Evolutionary conservation across 331 rosid genomes (phyloP).

Genomic region (Phaseolus coccineus): DNA sequence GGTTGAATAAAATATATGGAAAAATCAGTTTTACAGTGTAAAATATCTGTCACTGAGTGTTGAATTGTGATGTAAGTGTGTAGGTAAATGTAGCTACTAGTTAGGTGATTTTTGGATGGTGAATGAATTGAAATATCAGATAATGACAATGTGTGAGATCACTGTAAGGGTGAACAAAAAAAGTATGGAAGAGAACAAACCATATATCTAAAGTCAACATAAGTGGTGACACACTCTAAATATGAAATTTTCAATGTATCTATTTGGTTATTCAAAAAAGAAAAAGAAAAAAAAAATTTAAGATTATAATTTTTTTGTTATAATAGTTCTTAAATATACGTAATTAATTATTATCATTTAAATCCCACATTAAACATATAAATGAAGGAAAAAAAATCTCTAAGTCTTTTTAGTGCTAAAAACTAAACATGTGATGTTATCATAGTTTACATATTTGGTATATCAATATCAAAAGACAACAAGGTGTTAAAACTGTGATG

Average conservation of each 20-base stretch:
- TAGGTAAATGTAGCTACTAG: background rate
- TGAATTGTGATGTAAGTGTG: slow-evolving; percentile 12
- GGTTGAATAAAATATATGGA: slow-evolving; percentile 17
- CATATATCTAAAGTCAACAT: slow-evolving; percentile 16
- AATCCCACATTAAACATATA: too few relatives aligned
- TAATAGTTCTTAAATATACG: too few relatives aligned
- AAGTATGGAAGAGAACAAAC: background rate
- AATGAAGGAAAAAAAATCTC: too few relatives aligned
- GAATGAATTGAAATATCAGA: slow-evolving; percentile 1
- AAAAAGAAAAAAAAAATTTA: too few relatives aligned
- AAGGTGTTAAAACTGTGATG: background rate
- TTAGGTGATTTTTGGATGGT: slow-evolving; percentile 35
- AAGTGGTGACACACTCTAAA: background rate
- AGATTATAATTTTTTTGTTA: too few relatives aligned
- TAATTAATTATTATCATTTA: too few relatives aligned
- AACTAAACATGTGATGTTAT: background rate
- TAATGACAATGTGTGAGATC: slow-evolving; percentile 15
- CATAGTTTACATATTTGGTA: background rate
- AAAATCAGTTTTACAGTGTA: background rate
- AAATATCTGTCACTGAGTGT: slow-evolving; percentile 4
- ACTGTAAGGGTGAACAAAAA: background rate
- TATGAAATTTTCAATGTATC: background rate
- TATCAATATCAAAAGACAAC: background rate
- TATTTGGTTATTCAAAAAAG: too few relatives aligned
- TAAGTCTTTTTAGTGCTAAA: too few relatives aligned